phyloP scores from a whole-genome alignment of 306 rosid species.

The Luffa aegyptiaca region DNA sequence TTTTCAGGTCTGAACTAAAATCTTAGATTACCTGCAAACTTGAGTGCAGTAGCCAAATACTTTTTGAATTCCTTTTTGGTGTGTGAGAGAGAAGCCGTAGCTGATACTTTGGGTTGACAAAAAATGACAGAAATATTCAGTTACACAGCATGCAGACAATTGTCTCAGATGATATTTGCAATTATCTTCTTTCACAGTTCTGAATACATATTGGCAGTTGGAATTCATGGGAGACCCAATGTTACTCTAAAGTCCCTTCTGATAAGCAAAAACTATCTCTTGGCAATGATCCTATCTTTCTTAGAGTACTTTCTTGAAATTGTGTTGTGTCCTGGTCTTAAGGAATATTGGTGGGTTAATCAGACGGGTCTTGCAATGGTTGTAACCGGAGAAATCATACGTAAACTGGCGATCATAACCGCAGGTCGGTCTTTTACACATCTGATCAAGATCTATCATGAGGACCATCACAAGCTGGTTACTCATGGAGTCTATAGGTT shows the following conservation, averaged over 20 bases:
- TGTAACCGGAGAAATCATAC: slow-evolving; percentile 55
- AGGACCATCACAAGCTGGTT: slow-evolving; percentile 47
- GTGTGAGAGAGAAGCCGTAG: neutral
- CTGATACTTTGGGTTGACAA: neutral
- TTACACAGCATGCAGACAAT: slow-evolving; percentile 53
- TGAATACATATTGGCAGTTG: slow-evolving; percentile 55
- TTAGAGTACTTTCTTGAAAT: slow-evolving; percentile 58
- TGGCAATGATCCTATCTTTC: slow-evolving; percentile 62
- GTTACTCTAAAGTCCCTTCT: slow-evolving; percentile 62
- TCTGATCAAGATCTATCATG: slow-evolving; percentile 41
- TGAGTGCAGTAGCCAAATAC: slow-evolving; percentile 1
- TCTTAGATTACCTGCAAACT: neutral
- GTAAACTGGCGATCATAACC: slow-evolving; percentile 63
- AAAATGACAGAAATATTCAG: slow-evolving; percentile 51
- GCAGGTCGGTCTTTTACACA: slow-evolving; percentile 80
- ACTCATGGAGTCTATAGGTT: slow-evolving; percentile 63
- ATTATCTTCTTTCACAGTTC: slow-evolving; percentile 62
- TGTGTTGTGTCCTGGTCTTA: slow-evolving; percentile 43
- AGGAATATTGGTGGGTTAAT: slow-evolving; percentile 66
- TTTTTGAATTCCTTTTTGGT: neutral
- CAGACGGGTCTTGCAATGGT: slow-evolving; percentile 51
- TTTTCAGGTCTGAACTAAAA: slow-evolving; percentile 15
- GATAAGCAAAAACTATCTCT: slow-evolving; percentile 51
- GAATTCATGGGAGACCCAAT: slow-evolving; percentile 53
- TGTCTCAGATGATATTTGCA: slow-evolving; percentile 52